These are phyloP conservation scores for Eurotiales sp. DNA, from an alignment of 2,329 filamentous ascomycete genomes.

Conservation along the genomic window DNA sequence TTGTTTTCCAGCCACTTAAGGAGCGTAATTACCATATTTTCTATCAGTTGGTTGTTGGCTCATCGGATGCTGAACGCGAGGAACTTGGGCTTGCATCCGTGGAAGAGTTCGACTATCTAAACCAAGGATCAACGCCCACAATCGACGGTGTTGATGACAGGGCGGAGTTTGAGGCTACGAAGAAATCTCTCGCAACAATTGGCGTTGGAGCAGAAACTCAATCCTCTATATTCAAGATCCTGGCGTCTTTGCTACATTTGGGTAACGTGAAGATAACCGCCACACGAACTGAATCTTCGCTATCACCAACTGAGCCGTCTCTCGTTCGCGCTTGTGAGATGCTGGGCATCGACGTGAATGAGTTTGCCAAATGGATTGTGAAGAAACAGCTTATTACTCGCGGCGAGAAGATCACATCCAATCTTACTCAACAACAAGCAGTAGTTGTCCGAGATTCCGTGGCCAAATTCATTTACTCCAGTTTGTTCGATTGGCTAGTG, in stretches of 20 bases:
- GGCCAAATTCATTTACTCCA: slow-evolving; percentile 98
- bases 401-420: slow-evolving; percentile 96
- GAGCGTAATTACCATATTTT: slow-evolving; percentile 99
- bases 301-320: slow-evolving; percentile 76
- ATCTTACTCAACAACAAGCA: slow-evolving; percentile 88
- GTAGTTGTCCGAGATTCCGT: slow-evolving; percentile 94
- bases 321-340: slow-evolving; percentile 77
- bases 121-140: slow-evolving; percentile 84
- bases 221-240: slow-evolving; percentile 78
- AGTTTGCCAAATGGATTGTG: slow-evolving; percentile 96
- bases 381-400: slow-evolving; percentile 98
- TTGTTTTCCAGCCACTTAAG: slow-evolving; percentile 96
- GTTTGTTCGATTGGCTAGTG: slow-evolving; percentile 98
- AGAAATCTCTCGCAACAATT: slow-evolving; percentile 80
- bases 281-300: slow-evolving; percentile 79
- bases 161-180: slow-evolving; percentile 85
- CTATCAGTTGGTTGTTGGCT: slow-evolving; percentile 92
- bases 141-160: slow-evolving; percentile 97
- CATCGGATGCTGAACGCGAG: slow-evolving; percentile 76
- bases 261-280: slow-evolving; percentile 96
- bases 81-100: slow-evolving; percentile 74
- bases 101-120: slow-evolving; percentile 93
- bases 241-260: slow-evolving; percentile 87
- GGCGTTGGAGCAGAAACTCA: slow-evolving; percentile 75
- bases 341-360: slow-evolving; percentile 77